Base-by-base conservation (phyloP, 805 yeast species). In the Huiozyma naganishii region DNA sequence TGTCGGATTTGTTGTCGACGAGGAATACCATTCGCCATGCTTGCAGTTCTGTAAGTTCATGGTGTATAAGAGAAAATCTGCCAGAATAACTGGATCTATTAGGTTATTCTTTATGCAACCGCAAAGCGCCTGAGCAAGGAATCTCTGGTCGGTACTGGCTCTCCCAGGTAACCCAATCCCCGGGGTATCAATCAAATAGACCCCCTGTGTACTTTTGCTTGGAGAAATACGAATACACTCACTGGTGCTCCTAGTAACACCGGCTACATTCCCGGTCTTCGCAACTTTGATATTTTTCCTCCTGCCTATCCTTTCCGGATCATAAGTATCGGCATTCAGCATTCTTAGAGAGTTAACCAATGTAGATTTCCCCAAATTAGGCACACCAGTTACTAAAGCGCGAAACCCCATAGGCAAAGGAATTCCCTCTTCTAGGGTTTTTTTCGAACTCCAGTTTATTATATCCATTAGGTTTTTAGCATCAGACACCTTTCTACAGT, bases 301-400 rank as follows among this genome's bases (percentile, higher is more conserved):
- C 36, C 43, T 7, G 36, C 41, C 29, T 32, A 52, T 54, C 6
- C 55, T 46, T 17, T 17, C 23, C 23, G 23, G 23, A 17, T 17
- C 23, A 17, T 17, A 17, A 17, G 23, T 17, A 1, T 61, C 55
- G 29, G 36, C 33, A 40, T 57, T 62, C 2, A 72, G 70, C 6
- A 65, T 65, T 46, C 96, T 65, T 41, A 89, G 64, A 0, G 81
- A 70, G 55, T 92, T 92, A 28, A 89, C 81, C 40, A 92, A 59
- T 0, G 96, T 83, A 9, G 95, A 83, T 62, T 92, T 92, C 0
- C 98, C 98, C n/a, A 88, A 95, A 59, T 92, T 92, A 1, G 98
- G 98, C 92, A 92, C 84, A 0, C 98, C 98, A 6, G 82, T 79
- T 38, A 90, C 76, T 69, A 89, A 69, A 45, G 84, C 62, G 23